Percentiles rank a stretch among this genome's conserved stretches.
Conservation (phyloP, 805 yeast species). For the Maudiozyma turicensis region DNA sequence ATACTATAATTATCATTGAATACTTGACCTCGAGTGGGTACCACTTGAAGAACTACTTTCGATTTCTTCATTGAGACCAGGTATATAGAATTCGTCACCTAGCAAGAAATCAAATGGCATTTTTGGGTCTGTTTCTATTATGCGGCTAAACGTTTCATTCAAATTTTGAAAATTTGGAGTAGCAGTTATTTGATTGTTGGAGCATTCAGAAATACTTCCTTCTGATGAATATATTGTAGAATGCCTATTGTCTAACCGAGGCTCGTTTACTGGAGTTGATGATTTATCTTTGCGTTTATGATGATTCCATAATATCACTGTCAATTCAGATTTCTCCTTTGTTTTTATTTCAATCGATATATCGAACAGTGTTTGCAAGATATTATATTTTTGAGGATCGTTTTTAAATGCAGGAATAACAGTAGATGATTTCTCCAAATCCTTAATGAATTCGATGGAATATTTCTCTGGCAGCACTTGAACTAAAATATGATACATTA, state of each 20-base stretch:
- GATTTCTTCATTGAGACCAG: background rate
- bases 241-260: background rate
- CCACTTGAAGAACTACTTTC: background rate
- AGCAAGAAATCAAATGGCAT: background rate
- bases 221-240: background rate
- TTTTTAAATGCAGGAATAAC: conserved; percentile 12
- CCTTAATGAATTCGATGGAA: conserved; percentile 8
- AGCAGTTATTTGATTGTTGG: too few species aligned
- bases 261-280: background rate
- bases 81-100: background rate
- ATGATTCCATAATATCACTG: background rate
- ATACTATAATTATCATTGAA: background rate
- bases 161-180: background rate
- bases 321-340: background rate
- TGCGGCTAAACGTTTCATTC: background rate
- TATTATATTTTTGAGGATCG: conserved; percentile 7
- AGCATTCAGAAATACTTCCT: background rate
- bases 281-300: too few species aligned
- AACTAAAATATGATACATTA: conserved; percentile 35
- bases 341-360: conserved; percentile 1
- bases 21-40: background rate
- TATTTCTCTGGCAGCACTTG: conserved; percentile 12
- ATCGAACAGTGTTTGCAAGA: conserved; percentile 11
- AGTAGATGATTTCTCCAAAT: conserved; percentile 10
- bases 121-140: background rate